A percentile compares a stretch with the other conserved stretches of the same genome.
Evolutionary conservation across 176 grass and related monocot genomes (phyloP).

Genomic region (Musa acuminata): DNA sequence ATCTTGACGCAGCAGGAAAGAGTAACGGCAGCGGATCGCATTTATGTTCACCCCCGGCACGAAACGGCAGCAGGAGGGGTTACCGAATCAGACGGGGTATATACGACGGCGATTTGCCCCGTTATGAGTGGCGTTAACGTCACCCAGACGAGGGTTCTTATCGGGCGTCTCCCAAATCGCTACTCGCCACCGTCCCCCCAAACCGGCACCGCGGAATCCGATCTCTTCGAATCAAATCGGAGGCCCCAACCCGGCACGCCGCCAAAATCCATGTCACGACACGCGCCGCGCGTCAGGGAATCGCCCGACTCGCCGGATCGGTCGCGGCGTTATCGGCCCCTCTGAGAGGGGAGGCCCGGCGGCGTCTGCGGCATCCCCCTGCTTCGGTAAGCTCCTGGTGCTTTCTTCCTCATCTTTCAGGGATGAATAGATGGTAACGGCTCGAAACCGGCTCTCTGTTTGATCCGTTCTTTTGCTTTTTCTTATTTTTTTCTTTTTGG

Average conservation of each 20-base stretch:
- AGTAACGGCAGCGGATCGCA: not conserved
- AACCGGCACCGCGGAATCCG: constrained; percentile 4
- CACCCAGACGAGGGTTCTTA: not conserved
- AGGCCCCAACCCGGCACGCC: not conserved
- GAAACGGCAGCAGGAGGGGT: not conserved
- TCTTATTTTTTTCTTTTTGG: no score
- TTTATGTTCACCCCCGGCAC: not conserved
- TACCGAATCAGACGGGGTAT: not conserved
- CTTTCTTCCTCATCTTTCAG: not conserved
- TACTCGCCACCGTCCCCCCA: not conserved
- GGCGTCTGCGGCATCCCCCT: not conserved
- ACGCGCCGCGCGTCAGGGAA: not conserved
- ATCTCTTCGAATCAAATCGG: constrained; percentile 7
- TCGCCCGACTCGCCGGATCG: not conserved
- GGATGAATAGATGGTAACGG: not conserved
- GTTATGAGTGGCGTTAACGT: constrained; percentile 10
- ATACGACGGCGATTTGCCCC: not conserved
- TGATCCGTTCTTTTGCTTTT: not conserved
- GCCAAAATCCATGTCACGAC: not conserved
- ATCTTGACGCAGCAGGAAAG: not conserved
- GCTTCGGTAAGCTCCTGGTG: not conserved
- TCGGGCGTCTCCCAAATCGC: not conserved
- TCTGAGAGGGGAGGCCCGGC: not conserved
- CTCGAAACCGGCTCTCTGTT: not conserved
- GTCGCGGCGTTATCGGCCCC: not conserved